Conservation (phyloP, 345 rosid species). For the Heritiera littoralis region DNA sequence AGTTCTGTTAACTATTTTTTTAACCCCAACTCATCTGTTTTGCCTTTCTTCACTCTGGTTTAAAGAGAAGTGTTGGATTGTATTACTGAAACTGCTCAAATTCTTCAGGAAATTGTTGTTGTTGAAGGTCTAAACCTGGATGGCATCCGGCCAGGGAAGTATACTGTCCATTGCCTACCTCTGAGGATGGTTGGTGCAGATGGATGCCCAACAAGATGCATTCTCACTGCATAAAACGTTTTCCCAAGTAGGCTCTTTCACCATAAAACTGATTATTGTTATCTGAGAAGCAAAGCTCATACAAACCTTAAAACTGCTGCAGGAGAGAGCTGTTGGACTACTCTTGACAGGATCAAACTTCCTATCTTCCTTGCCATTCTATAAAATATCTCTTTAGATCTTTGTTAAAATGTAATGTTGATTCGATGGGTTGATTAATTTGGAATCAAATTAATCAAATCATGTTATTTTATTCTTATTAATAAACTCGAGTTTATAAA, state of each 20-base stretch:
- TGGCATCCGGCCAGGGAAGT: constrained; percentile 12
- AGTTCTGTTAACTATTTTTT: background rate
- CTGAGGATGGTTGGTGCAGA: constrained; percentile 19
- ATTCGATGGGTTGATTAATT: too few species aligned
- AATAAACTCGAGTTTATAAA: too few species aligned
- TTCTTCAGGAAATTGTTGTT: constrained; percentile 1
- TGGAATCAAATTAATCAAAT: too few species aligned
- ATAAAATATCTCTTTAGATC: background rate
- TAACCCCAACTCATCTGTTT: too few species aligned
- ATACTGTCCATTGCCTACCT: constrained; percentile 20
- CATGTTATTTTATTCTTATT: too few species aligned
- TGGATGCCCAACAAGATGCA: constrained; percentile 23
- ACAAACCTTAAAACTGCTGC: background rate
- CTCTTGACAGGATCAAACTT: background rate
- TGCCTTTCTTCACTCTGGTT: too few species aligned
- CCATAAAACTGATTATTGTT: background rate
- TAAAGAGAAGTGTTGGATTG: too few species aligned
- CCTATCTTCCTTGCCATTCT: background rate
- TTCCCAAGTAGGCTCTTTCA: background rate
- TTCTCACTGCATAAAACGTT: constrained; percentile 6
- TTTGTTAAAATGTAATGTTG: background rate
- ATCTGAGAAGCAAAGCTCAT: too few species aligned
- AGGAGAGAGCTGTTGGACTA: background rate
- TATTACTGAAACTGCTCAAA: background rate
- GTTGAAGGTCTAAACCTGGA: constrained; percentile 23